Base-by-base conservation (phyloP, 768 basidiomycete species). In the Boletus tomentosulus region DNA sequence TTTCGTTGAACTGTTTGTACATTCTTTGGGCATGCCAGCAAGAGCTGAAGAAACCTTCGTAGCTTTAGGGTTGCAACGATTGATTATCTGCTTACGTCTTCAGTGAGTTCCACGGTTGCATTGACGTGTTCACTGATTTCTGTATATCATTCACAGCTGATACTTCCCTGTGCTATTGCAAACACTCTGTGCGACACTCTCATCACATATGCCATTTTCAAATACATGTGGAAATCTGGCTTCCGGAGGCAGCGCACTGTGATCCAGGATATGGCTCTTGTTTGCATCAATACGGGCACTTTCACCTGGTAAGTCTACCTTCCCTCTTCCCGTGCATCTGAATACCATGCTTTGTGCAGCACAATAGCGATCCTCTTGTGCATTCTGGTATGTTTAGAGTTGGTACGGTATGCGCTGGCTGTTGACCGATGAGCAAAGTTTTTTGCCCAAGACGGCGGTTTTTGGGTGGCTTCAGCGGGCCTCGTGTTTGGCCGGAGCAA, bases 161-260 rank as follows among this genome's bases (percentile, higher is more conserved):
- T 57, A 28, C 16, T 55, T 16, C 48, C 51, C 0, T 33, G 10
- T 24, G 12, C 54, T 9, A 2, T 25, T 9, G 1, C 16, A 9
- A 53, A 19, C 9, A 31, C 39, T 1, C 0, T 46, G 1, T 52
- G 54, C 8, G 60, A 62, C 19, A 1, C 51, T 10, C 8, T 62
- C 4, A 55, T 58, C 33, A 60, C 59, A 19, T 31, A 0, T 0
- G 35, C 44, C 1, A 28, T 57, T 35, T 52, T 61, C 34, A 54
- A 55, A 35, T 62, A 62, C 10, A 46, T 62, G 59, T 62, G 59
- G 61, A 61, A 33, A 27, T 53, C 57, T 13, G 59, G 49, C 10
- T 60, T 60, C 27, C 52, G 45, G 22, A 54, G 22, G 38, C 35
- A 39, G 38, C 56, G 53, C 8, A 50, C 31, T 8, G 10, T 44